Evolutionary conservation across 768 basidiomycete genomes (phyloP).

Genomic region (Trametes maxima): DNA sequence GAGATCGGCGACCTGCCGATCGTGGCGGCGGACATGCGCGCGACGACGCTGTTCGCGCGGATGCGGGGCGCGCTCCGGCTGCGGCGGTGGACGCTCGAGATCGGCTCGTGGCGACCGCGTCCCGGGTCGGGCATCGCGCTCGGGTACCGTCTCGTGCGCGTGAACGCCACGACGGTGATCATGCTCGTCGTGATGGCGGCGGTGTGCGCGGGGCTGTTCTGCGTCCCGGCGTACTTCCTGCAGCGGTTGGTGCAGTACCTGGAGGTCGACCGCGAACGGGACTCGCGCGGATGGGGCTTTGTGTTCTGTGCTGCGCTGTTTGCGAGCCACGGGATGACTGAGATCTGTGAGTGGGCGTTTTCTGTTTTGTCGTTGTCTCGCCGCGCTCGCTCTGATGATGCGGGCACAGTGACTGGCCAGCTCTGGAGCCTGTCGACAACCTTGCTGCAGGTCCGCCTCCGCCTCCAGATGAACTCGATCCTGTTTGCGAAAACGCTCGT

Average conservation of each 20-base stretch:
- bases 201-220: conserved; percentile 63
- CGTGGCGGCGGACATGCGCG: conserved; percentile 72
- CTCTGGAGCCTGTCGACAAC: conserved; percentile 73
- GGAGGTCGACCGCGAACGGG: conserved; percentile 59
- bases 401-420: conserved; percentile 58
- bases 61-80: conserved; percentile 69
- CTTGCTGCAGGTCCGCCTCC: conserved; percentile 67
- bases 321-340: conserved; percentile 43
- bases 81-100: conserved; percentile 49
- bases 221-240: conserved; percentile 62
- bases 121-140: conserved; percentile 68
- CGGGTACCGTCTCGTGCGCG: conserved; percentile 57
- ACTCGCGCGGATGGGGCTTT: conserved; percentile 72
- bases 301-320: conserved; percentile 60
- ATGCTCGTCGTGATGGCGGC: conserved; percentile 54
- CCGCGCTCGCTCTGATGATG: not conserved
- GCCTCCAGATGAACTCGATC: conserved; percentile 79
- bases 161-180: conserved; percentile 50
- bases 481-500: conserved; percentile 86
- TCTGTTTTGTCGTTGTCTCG: not conserved
- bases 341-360: conserved; percentile 42
- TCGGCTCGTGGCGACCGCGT: conserved; percentile 60
- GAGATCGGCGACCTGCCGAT: conserved; percentile 91
- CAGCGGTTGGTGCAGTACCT: conserved; percentile 62
- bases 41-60: conserved; percentile 56